A percentile compares a stretch with the other conserved stretches of the same genome.
Conservation (phyloP, 75 land plant genomes). For the Picea glauca region DNA sequence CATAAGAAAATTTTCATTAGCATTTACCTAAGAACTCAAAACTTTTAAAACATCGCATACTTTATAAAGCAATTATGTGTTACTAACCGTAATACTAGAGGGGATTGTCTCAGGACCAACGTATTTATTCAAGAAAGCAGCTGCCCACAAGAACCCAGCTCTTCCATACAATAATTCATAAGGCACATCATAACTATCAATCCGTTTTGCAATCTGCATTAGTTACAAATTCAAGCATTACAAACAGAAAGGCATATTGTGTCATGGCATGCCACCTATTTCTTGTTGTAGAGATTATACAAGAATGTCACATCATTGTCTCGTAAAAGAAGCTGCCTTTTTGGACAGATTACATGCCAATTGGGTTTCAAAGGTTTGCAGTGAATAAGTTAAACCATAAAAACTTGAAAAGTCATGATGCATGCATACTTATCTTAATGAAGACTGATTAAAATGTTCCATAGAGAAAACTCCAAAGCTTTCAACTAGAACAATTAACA, state of each 20-base stretch:
- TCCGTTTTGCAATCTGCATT: constrained; percentile 35
- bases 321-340: constrained; percentile 1
- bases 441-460: not conserved
- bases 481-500: no score
- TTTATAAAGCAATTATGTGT: not conserved
- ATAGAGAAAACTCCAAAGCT: no score
- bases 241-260: not conserved
- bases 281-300: not conserved
- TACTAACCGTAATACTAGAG: constrained; percentile 40
- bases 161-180: constrained; percentile 90
- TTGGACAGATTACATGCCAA: not conserved
- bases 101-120: constrained; percentile 70
- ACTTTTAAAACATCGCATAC: not conserved
- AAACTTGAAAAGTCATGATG: not conserved
- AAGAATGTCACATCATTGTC: not conserved
- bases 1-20: not conserved
- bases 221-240: constrained; percentile 11
- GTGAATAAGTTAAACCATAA: not conserved
- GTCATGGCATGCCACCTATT: not conserved
- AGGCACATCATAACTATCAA: constrained; percentile 47
- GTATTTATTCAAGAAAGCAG: constrained; percentile 71
- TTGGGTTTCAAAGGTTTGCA: not conserved
- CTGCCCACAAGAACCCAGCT: constrained; percentile 88
- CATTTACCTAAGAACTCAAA: constrained; percentile 1
- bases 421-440: not conserved